Base-by-base conservation (phyloP, 148 eudicot genomes). In the Bassia scoparia region DNA sequence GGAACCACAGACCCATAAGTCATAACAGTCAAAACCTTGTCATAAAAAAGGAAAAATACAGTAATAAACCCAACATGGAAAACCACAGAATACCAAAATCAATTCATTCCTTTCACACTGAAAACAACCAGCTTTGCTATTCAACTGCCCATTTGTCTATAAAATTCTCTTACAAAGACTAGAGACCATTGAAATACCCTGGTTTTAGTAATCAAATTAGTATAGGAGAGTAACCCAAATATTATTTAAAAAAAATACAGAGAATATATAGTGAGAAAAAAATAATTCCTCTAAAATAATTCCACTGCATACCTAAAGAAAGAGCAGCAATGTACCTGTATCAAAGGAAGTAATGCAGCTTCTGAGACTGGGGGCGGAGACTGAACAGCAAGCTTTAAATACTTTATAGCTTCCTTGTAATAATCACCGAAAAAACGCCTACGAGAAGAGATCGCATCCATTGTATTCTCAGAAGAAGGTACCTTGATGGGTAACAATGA, bases 261-360 rank as follows among this genome's bases (percentile, higher is more conserved):
- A 60, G 5, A 17, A 13, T 16, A 24, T 11, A 17, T 31, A 24
- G 61, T 0, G 61, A 24, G 61, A 24, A 7, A 17, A 61, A 33
- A 41, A 33, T 13, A 61, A 35, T 31, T 61, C 9, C 18, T n/a
- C 37, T 5, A 23, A 41, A 41, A 43, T 21, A 20, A 37, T 43
- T 13, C 20, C 13, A 38, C 41, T n/a, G 2, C 3, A 68, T 29
- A 17, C 17, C 38, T 41, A 38, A 38, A 41, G n/a, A 65, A 17
- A 7, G 50, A 10, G 17, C 24, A 27, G 43, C 17, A 30, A 29
- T 20, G 60, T 82, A 89, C 97, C 94, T 89, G 97, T 74, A 89
- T 79, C 53, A 87, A 73, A 66, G 97, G 97, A 68, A 87, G 82
- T 61, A 92, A 60, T 66, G 97, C 73, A 54, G 80, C 97, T 79